Base-by-base conservation (phyloP, 2,329 filamentous ascomycete species). In the Aspergillus udagawae region DNA sequence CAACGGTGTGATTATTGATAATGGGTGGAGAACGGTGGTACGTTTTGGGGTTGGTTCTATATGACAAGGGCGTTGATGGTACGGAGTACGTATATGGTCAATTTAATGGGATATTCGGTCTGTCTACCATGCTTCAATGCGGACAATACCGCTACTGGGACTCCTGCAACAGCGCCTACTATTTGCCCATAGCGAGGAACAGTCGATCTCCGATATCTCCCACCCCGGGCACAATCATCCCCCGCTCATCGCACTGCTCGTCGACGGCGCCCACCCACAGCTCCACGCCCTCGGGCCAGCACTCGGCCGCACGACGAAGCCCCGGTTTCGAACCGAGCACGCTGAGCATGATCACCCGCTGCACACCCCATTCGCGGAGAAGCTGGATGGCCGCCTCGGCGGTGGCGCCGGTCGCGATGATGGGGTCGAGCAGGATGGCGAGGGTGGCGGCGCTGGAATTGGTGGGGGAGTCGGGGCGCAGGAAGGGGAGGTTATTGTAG, bases 391-490 rank as follows among this genome's bases (percentile, higher is more conserved):
- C 93, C 0, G 93, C 93, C 29, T 86, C 88, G 57, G 90, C 90
- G 2, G 93, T 97, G 1, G 91, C 91, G 41, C 93, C 93, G 0
- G 94, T 97, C 1, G 93, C 94, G 70, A 97, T 95, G 65, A 97
- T 85, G 3, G 93, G 94, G 71, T 97, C 93, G 50, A 96, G 84
- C 54, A 97, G 80, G 70, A 97, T 89, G 58, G 92, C 92, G 12
- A 96, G 80, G 23, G 83, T 80, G 1, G 84, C 73, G 1, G 79
- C 73, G 3, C 76, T 70, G 35, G 75, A 71, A 60, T 77, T 77
- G 49, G 63, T 52, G 49, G 20, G 65, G 51, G 60, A 53, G 6
- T 67, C 60, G 41, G 60, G 70, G 55, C 66, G 79, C 42, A 80
- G 72, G 76, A 91, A 88, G 28, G 92, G 92, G 21, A 97, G 86